Base-by-base conservation (phyloP, 345 rosid species). In the Pistacia vera region DNA sequence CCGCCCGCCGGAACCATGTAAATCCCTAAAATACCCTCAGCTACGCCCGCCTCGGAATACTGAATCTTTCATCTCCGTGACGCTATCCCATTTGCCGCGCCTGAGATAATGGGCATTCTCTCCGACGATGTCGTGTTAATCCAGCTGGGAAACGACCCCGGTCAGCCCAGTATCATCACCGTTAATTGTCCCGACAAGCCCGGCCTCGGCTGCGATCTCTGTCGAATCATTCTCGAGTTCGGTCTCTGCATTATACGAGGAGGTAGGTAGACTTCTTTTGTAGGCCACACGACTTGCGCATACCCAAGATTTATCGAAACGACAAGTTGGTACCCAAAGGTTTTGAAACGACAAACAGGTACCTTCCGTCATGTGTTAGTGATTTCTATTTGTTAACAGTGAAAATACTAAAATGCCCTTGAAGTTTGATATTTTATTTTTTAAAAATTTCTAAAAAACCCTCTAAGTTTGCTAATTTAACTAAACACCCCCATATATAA, bases 161-260 rank as follows among this genome's bases (percentile, higher is more conserved):
- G 75, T 59, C 90, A 86, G 49, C 88, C 92, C 51, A 80, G 77
- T 59, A 78, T 89, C 59, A 82, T 91, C 72, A 89, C 95, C 76
- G 88, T 93, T 36, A 93, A 89, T 78, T 93, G 97, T 58, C 95
- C 97, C 1, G 95, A 93, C 77, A 86, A 93, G 75, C 82, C 90
- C 3, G 97, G 95, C 72, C 91, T 93, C 4, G 97, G 95, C 72
- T 93, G 92, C 56, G 92, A 90, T 75, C 85, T 93, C 65, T 89
- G 91, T 79, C 74, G 94, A 7, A 93, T 85, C 66, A 77, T 91
- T 70, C 94, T 93, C 69, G 92, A 88, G 77, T 89, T 93, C 22
- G 97, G 95, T 68, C 88, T 93, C 60, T 83, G 75, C 71, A 87
- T 93, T 6, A 82, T 84, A 54, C 80, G 88, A 68, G 95, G 91